Percentiles rank a stretch among this genome's conserved stretches.
Conservation (phyloP, 768 basidiomycete species). For the Phlebiopsis flavidoalba region DNA sequence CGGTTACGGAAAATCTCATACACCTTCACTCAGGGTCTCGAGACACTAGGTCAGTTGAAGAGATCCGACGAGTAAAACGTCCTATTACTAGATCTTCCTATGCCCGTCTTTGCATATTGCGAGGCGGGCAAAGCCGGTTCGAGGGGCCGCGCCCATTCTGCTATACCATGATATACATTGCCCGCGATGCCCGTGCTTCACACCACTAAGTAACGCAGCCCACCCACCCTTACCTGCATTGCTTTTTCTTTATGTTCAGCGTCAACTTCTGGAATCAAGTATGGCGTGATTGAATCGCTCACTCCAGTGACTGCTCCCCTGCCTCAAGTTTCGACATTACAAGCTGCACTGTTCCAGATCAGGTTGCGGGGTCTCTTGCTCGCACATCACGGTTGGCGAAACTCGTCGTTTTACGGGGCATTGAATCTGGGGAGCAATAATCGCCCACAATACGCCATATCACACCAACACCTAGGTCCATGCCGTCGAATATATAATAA, state of each 20-base stretch:
- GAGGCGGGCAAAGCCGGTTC: constrained; percentile 14
- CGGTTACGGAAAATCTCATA: constrained; percentile 13
- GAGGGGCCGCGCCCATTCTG: constrained; percentile 14
- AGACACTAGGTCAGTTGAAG: constrained; percentile 79
- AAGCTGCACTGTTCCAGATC: neutral
- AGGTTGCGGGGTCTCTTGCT: neutral
- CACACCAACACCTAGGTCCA: neutral
- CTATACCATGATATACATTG: constrained; percentile 12
- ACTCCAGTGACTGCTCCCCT: neutral
- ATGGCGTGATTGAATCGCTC: neutral
- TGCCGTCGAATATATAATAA: constrained; percentile 2
- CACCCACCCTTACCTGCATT: constrained; percentile 14
- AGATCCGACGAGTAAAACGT: constrained; percentile 66
- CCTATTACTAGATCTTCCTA: constrained; percentile 9
- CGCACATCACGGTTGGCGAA: neutral
- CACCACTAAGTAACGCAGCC: too few species aligned
- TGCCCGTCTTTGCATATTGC: constrained; percentile 9
- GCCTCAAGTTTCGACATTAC: neutral
- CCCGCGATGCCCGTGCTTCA: constrained; percentile 21
- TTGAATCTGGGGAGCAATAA: too few species aligned
- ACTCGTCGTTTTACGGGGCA: neutral
- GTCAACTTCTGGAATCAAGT: constrained; percentile 6
- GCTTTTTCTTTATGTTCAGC: constrained; percentile 10
- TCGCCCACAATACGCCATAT: too few species aligned
- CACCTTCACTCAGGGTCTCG: constrained; percentile 56